phyloP scores from a whole-genome alignment of 768 basidiomycete species.

The Sporobolomyces roseus region DNA sequence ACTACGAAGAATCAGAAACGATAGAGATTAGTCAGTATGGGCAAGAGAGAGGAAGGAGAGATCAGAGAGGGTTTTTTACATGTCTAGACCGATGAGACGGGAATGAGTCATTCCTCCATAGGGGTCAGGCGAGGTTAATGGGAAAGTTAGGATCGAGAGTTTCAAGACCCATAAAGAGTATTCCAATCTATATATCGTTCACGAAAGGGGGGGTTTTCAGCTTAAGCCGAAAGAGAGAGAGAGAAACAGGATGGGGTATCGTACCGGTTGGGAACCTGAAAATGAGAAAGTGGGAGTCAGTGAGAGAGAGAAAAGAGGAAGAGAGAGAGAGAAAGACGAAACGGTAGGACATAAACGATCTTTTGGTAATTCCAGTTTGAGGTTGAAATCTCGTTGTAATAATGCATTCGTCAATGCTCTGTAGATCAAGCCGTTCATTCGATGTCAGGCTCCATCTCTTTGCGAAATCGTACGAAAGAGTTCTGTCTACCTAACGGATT shows the following conservation, averaged over 20 bases:
- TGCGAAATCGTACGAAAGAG: too few species aligned
- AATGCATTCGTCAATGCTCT: slow-evolving; percentile 74
- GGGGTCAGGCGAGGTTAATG: neutral
- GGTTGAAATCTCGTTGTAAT: slow-evolving; percentile 68
- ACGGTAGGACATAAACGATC: slow-evolving; percentile 86
- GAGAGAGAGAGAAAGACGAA: neutral
- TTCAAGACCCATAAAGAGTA: slow-evolving; percentile 30
- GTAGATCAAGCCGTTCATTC: neutral
- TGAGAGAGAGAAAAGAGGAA: neutral
- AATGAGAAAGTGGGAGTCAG: too few species aligned
- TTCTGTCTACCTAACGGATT: slow-evolving; percentile 12
- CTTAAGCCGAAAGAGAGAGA: too few species aligned
- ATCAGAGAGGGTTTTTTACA: slow-evolving; percentile 6
- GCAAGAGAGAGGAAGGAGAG: too few species aligned
- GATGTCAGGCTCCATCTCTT: too few species aligned
- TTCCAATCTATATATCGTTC: slow-evolving; percentile 22
- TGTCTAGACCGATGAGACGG: slow-evolving; percentile 22
- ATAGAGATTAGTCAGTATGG: neutral
- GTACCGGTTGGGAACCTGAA: slow-evolving; percentile 35
- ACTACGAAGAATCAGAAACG: slow-evolving; percentile 45
- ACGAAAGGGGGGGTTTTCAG: too few species aligned
- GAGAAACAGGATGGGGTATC: too few species aligned
- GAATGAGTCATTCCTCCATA: too few species aligned
- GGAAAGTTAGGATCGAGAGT: neutral
- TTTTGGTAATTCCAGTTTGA: slow-evolving; percentile 61